Evolutionary conservation across 768 basidiomycete genomes (phyloP), one percentile per base, ranked within the genome.

Genomic region (Tylopilus rubrobrunneus): DNA sequence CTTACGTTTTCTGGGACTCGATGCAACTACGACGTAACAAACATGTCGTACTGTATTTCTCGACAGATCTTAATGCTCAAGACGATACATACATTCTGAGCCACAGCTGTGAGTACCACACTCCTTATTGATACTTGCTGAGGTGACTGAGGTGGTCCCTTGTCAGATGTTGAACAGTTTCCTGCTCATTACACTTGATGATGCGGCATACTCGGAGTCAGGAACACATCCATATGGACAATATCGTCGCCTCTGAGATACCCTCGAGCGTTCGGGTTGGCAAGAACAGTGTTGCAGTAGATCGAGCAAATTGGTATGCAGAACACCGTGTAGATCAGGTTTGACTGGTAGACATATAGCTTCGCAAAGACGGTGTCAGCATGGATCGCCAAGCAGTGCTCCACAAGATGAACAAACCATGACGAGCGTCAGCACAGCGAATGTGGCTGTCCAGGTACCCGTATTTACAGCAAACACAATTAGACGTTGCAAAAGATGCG

Each of bases 391-490:
- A 7, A 21, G 6, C 41, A 5, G 27, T 5, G 25, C 8, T 12
- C 17, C 25, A 50, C 37, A 29, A 25, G 25, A 15, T 21, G 50
- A 51, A 21, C 19, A 19, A 63, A 58, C 85, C 76, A 12, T 78
- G 78, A 53, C 80, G 8, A 46, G 0, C 2, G 45, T 67, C 4
- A 78, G 75, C 64, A 83, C 80, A 6, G 75, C 68, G 5, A 62
- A 66, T 0, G 78, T 78, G 56, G 84, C 82, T 17, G 81, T 74
- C 14, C 77, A 78, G 11, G 81, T 74, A 1, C 79, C 73, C 5
- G 53, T 49, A 19, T 51, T 48, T 8, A 53, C 45, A 0, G 53
- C 45, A 27, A 59, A 59, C 7, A 62, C 7, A 0, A 4, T 45
- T 7, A 62, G 50, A 17, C 53, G 53, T 33, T 53, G 53, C 5